These are phyloP conservation scores for Hortiboletus campestris DNA, from an alignment of 768 basidiomycete species.

Conservation along the genomic window DNA sequence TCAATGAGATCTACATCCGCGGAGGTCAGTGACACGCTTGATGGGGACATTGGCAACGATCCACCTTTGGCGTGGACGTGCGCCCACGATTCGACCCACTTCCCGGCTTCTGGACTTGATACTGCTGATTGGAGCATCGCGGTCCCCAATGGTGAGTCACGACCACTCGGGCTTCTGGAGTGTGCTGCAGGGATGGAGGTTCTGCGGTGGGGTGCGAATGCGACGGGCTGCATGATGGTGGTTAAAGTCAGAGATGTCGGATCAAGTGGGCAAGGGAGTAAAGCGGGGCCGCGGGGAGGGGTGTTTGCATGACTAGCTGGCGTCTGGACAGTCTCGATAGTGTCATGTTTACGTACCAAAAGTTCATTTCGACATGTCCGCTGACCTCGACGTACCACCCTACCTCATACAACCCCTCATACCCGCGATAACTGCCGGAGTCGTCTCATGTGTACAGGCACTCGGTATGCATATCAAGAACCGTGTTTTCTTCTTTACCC, in stretches of 20 bases:
- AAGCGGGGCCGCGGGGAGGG: constrained; percentile 6
- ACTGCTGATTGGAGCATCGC: constrained; percentile 9
- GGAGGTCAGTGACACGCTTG: not conserved
- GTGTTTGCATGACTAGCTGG: constrained; percentile 14
- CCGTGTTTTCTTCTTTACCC: not conserved
- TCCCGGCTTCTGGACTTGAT: constrained; percentile 36
- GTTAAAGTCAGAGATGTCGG: not conserved
- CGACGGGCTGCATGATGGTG: constrained; percentile 14
- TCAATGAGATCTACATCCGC: constrained; percentile 61
- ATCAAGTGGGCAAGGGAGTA: not conserved
- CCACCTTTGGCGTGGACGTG: constrained; percentile 56
- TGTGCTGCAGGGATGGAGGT: constrained; percentile 19
- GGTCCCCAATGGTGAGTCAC: constrained; percentile 16
- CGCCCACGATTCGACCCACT: constrained; percentile 62
- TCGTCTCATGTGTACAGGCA: constrained; percentile 51
- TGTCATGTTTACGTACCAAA: constrained; percentile 18
- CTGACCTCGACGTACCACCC: constrained; percentile 53
- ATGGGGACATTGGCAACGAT: constrained; percentile 6
- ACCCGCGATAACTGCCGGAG: constrained; percentile 30
- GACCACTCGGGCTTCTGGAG: constrained; percentile 10
- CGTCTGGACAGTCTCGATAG: not conserved
- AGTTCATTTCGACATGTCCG: constrained; percentile 16
- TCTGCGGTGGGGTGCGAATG: constrained; percentile 17
- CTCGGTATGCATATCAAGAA: constrained; percentile 39
- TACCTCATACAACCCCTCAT: constrained; percentile 55